Base-by-base conservation (phyloP, 1,284 basidiomycete genomes). In the Moniliophthora roreri region DNA sequence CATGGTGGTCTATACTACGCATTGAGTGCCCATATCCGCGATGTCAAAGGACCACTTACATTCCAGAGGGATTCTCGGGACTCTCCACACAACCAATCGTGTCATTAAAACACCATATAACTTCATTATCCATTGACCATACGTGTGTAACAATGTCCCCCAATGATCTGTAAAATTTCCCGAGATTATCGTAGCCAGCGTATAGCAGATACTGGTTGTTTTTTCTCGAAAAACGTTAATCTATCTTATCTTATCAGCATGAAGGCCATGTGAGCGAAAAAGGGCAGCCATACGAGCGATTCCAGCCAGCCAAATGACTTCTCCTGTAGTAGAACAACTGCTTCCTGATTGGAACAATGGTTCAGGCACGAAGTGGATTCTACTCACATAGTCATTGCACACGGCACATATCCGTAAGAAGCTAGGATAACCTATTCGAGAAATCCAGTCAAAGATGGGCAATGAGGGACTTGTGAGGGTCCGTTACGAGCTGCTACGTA, bases 21-120 rank as follows among this genome's bases (percentile, higher is more conserved):
- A n/a, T 26, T 36, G 15, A 23, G 18, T 50, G 15, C 16, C 21
- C 2, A 21, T 13, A 21, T n/a, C 4, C n/a, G 16, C 18, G 32
- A 21, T 15, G 37, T 47, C 20, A 26, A 26, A 13, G 8, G 7
- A 35, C n/a, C 28, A 38, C 51, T 15, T 47, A 52, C 51, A 52
- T 39, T 36, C 51, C 51, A 26, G 37, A 13, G 7, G 51, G 51
- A 26, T 52, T 52, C 24, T 52, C 51, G 9, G 20, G 13, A n/a
- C 51, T 52, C 28, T 52, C 38, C n/a, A 42, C 26, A 34, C 49
- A 51, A 32, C 32, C n/a, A 21, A 39, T 20, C 35, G 51, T 52
- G 28, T 52, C 51, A 37, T 52, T 52, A 2, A 52, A 11, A 28
- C 51, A 52, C 51, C 51, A 52, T 18, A 52, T 42, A 18, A 51